These are phyloP conservation scores for Chlamydomonas sp. DNA, from an alignment of 139 green algal species.

Conservation along the genomic window DNA sequence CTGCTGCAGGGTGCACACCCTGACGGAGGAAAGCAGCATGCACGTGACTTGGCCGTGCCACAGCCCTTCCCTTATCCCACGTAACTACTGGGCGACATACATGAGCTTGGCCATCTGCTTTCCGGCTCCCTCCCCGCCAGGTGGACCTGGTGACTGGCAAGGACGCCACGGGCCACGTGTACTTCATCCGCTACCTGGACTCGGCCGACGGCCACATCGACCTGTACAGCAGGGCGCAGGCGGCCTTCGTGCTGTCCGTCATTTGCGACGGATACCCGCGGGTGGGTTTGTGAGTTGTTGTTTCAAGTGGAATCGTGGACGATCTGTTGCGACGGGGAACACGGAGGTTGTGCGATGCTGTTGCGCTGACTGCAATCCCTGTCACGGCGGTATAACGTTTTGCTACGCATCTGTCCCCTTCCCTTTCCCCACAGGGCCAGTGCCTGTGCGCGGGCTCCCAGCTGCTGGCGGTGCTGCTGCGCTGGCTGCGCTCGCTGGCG, in stretches of 20 bases:
- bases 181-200: slow-evolving; percentile 97
- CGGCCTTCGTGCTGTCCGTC: slow-evolving; percentile 94
- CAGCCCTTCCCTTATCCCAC: no score
- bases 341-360: no score
- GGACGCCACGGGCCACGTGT: slow-evolving; percentile 95
- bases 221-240: slow-evolving; percentile 69
- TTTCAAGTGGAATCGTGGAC: no score
- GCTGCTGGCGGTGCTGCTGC: slow-evolving; percentile 64
- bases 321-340: no score
- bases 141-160: slow-evolving; percentile 80
- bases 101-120: neutral
- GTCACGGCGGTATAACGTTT: no score
- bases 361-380: no score
- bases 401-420: no score
- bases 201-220: slow-evolving; percentile 35
- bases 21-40: no score
- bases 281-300: neutral
- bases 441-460: slow-evolving; percentile 55
- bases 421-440: slow-evolving; percentile 53
- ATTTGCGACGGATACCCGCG: slow-evolving; percentile 88
- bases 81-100: no score
- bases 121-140: neutral
- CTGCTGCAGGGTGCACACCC: no score
- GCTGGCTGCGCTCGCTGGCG: slow-evolving; percentile 59
- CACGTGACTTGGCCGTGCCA: no score